These are phyloP conservation scores for Lachancea sp. DNA, from an alignment of 805 yeast genomes.

Conservation along the genomic window DNA sequence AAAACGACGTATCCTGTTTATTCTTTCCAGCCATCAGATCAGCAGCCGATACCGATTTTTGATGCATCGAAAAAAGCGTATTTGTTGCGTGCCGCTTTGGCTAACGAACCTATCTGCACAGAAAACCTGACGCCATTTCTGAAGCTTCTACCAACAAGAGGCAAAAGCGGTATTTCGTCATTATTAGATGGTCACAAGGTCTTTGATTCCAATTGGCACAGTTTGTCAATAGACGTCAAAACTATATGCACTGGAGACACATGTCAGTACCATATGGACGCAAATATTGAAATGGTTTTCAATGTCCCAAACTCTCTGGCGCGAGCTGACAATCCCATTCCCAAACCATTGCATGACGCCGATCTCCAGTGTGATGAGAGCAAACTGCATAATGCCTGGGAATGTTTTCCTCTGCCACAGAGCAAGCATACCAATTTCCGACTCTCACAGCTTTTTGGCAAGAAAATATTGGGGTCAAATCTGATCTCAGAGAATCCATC, in stretches of 20 bases:
- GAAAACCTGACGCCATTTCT: conserved; percentile 93
- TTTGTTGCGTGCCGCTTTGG: conserved; percentile 76
- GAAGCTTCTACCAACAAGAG: conserved; percentile 85
- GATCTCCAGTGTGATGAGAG: conserved; percentile 66
- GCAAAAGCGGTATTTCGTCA: conserved; percentile 80
- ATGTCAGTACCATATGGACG: conserved; percentile 53
- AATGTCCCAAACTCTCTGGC: conserved; percentile 65
- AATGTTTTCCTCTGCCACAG: conserved; percentile 75
- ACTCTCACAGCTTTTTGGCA: conserved; percentile 65
- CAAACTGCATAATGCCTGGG: conserved; percentile 53
- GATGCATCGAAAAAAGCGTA: conserved; percentile 38
- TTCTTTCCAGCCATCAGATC: conserved; percentile 27
- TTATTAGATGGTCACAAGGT: conserved; percentile 84
- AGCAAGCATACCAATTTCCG: conserved; percentile 41
- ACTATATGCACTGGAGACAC: conserved; percentile 42
- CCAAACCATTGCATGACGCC: conserved; percentile 68
- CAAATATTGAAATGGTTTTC: conserved; percentile 63
- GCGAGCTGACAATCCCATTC: conserved; percentile 60
- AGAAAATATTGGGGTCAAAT: conserved; percentile 56
- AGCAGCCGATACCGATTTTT: conserved; percentile 24
- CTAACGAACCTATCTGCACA: conserved; percentile 93
- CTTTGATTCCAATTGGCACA: conserved; percentile 90
- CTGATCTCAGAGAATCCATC: conserved; percentile 44
- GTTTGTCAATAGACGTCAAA: conserved; percentile 77
- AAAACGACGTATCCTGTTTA: conserved; percentile 64